Evolutionary conservation across 352 stramenopile genomes (phyloP).

Genomic region (Globisporangium splendens): DNA sequence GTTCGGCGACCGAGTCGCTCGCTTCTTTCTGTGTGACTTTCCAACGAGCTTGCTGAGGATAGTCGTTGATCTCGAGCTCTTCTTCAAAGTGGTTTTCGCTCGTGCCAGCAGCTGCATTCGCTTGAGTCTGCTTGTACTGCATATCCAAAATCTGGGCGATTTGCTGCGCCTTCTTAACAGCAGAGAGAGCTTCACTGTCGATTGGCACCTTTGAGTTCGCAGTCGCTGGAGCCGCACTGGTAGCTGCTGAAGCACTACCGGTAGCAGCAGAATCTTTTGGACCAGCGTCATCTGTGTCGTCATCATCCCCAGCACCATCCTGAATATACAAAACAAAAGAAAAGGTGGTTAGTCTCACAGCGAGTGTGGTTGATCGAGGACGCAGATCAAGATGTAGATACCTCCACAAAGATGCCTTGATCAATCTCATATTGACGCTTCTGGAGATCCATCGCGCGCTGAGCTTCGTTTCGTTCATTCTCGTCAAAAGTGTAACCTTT

Average conservation of each 20-base stretch:
- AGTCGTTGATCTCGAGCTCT: constrained; percentile 95
- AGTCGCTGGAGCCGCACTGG: background rate
- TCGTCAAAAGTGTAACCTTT: constrained; percentile 99
- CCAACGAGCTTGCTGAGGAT: constrained; percentile 88
- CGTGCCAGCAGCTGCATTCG: constrained; percentile 19
- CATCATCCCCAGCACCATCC: constrained; percentile 49
- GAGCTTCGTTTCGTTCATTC: constrained; percentile 95
- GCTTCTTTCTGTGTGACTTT: constrained; percentile 87
- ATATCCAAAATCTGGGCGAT: constrained; percentile 82
- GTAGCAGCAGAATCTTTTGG: constrained; percentile 16
- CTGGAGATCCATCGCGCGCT: constrained; percentile 91
- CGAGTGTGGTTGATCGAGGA: background rate
- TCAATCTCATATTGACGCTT: constrained; percentile 88
- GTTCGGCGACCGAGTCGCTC: constrained; percentile 81
- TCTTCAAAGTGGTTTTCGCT: constrained; percentile 78
- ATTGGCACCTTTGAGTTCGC: constrained; percentile 14
- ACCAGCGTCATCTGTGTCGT: constrained; percentile 39
- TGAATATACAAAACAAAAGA: constrained; percentile 19
- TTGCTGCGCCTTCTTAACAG: constrained; percentile 80
- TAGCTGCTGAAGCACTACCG: constrained; percentile 8
- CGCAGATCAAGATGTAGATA: constrained; percentile 11
- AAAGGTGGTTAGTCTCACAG: background rate
- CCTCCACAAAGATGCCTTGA: constrained; percentile 76
- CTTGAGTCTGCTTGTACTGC: constrained; percentile 64
- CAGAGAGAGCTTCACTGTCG: constrained; percentile 62